phyloP scores from a whole-genome alignment of 441 rosid species.

The Euphorbia celastroides region DNA sequence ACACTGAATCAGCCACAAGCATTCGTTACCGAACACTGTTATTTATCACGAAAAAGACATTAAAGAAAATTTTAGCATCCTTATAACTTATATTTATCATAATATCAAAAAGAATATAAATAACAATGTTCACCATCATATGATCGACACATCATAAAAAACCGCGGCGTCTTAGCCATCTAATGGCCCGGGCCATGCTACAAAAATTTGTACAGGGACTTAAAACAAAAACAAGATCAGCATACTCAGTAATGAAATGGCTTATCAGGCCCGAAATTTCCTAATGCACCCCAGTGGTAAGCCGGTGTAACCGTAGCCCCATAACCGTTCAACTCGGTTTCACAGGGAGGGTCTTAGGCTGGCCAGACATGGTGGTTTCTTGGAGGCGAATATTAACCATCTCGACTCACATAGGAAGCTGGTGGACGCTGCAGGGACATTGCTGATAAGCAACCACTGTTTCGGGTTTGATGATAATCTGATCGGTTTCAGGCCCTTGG shows the following conservation, averaged over 20 bases:
- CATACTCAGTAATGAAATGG: background rate
- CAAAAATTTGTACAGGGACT: too few relatives aligned
- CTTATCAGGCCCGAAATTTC: background rate
- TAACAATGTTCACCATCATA: too few relatives aligned
- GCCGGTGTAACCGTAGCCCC: background rate
- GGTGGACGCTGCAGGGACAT: background rate
- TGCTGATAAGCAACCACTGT: background rate
- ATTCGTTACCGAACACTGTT: too few relatives aligned
- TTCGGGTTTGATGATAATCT: background rate
- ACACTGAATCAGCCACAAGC: too few relatives aligned
- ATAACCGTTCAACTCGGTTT: background rate
- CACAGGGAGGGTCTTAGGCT: conserved; percentile 8
- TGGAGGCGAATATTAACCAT: conserved; percentile 4
- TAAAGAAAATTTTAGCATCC: too few relatives aligned
- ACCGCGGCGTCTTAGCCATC: too few relatives aligned
- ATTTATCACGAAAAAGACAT: too few relatives aligned
- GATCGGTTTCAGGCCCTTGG: conserved; percentile 1
- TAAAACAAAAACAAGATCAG: background rate
- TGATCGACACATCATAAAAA: too few relatives aligned
- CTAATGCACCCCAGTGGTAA: conserved; percentile 1
- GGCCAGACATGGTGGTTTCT: background rate
- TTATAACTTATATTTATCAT: too few relatives aligned
- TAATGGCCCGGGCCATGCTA: too few relatives aligned
- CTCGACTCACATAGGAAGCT: background rate
- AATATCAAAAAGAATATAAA: too few relatives aligned